phyloP scores from a whole-genome alignment of 192 early-diverging fungal species.

The Coemansia sp. region DNA sequence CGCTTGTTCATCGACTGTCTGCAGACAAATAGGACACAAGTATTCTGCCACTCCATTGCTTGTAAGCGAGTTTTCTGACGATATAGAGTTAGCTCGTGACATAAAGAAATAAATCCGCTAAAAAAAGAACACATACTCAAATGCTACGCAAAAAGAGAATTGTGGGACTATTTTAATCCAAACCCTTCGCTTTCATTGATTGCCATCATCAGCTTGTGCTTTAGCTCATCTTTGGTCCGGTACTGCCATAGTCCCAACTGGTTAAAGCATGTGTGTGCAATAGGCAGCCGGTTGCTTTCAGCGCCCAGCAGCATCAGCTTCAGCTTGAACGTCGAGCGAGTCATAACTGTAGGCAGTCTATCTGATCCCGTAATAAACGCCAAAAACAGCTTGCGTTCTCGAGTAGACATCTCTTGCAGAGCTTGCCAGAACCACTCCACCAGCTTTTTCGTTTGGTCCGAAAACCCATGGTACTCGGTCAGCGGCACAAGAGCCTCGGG shows the following conservation, averaged over 20 bases:
- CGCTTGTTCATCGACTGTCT: conserved; percentile 8
- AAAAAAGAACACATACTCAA: not conserved
- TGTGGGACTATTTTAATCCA: conserved; percentile 58
- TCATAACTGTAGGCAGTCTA: conserved; percentile 69
- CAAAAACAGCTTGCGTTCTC: conserved; percentile 70
- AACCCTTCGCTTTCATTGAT: conserved; percentile 79
- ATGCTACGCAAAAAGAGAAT: no score
- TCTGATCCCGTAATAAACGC: conserved; percentile 93
- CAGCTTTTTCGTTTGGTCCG: conserved; percentile 3
- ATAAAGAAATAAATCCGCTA: not conserved
- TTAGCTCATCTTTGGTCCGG: conserved; percentile 61
- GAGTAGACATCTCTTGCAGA: conserved; percentile 62
- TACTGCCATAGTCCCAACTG: conserved; percentile 84
- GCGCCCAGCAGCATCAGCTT: conserved; percentile 72
- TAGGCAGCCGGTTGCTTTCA: conserved; percentile 67
- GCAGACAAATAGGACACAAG: conserved; percentile 42
- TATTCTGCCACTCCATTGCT: conserved; percentile 6
- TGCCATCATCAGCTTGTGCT: conserved; percentile 66
- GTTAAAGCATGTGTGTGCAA: conserved; percentile 95
- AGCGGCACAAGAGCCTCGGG: conserved; percentile 29
- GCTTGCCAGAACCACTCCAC: conserved; percentile 79
- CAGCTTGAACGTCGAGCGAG: conserved; percentile 55
- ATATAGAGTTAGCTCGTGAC: not conserved
- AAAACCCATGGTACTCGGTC: conserved; percentile 56
- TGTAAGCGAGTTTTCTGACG: not conserved